Evolutionary conservation across 1,139 yeast genomes (phyloP).

Genomic region (Pichia sp.): DNA sequence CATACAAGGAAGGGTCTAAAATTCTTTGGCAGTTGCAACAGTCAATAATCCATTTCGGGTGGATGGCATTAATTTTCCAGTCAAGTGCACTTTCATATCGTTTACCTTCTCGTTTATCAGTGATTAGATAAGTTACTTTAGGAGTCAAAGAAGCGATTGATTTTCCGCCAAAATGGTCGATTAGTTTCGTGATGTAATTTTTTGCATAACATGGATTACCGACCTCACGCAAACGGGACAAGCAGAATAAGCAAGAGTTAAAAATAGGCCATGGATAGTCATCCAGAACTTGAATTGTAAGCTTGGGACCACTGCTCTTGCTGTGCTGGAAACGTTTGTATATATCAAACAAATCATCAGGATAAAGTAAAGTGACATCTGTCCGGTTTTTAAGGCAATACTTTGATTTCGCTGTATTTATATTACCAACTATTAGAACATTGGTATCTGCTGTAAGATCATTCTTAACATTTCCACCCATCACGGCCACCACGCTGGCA

Average conservation of each 20-base stretch:
- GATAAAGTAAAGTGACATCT: slow-evolving; percentile 54
- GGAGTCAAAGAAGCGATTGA: slow-evolving; percentile 54
- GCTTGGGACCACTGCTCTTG: slow-evolving; percentile 29
- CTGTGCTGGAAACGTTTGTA: slow-evolving; percentile 28
- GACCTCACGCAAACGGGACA: slow-evolving; percentile 26
- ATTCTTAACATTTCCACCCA: slow-evolving; percentile 62
- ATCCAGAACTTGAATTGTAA: slow-evolving; percentile 22
- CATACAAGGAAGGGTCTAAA: slow-evolving; percentile 47
- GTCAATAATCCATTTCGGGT: slow-evolving; percentile 72
- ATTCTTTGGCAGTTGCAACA: slow-evolving; percentile 58
- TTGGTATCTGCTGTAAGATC: slow-evolving; percentile 68
- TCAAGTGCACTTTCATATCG: slow-evolving; percentile 59
- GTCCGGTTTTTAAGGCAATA: slow-evolving; percentile 56
- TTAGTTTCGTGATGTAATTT: slow-evolving; percentile 35
- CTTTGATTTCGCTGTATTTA: slow-evolving; percentile 62
- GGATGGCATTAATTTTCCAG: slow-evolving; percentile 67
- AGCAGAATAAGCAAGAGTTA: slow-evolving; percentile 29
- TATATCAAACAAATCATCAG: slow-evolving; percentile 43
- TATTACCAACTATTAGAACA: slow-evolving; percentile 62
- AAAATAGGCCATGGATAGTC: slow-evolving; percentile 24
- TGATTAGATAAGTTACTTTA: slow-evolving; percentile 48
- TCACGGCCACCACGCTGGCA: slow-evolving; percentile 40
- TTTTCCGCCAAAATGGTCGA: slow-evolving; percentile 55
- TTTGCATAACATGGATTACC: slow-evolving; percentile 26
- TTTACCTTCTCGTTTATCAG: slow-evolving; percentile 53